Conservation (phyloP, 2,329 filamentous ascomycete genomes). For the Ophiocordyceps sinensis region DNA sequence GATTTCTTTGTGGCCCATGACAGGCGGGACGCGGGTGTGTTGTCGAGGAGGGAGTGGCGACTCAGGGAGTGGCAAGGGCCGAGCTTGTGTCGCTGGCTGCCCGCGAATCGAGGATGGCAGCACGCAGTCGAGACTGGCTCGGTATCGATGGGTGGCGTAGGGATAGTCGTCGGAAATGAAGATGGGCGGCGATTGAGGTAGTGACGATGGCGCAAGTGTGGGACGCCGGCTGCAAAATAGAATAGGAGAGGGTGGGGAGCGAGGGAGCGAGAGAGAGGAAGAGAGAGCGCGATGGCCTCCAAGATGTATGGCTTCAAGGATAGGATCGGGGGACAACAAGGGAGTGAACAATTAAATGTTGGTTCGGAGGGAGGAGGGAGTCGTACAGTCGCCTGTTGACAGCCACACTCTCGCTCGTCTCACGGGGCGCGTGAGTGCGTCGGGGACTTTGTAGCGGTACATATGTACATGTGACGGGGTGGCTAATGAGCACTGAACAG, state of each 20-base stretch:
- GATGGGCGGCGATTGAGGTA: too few relatives aligned
- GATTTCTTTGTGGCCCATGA: conserved; percentile 20
- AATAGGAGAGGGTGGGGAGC: too few relatives aligned
- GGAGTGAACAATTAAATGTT: background rate
- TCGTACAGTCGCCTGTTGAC: background rate
- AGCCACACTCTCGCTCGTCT: too few relatives aligned
- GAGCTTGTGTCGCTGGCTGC: background rate
- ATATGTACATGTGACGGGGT: too few relatives aligned
- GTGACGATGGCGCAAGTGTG: too few relatives aligned
- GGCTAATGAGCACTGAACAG: too few relatives aligned
- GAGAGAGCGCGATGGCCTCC: background rate
- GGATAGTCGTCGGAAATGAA: too few relatives aligned
- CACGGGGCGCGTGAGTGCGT: too few relatives aligned
- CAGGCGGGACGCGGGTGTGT: background rate
- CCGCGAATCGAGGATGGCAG: background rate
- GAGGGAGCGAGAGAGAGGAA: background rate
- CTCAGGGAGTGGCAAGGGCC: background rate
- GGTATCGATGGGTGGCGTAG: too few relatives aligned
- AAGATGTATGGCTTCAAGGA: background rate
- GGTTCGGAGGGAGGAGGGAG: background rate
- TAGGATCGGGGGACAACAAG: background rate
- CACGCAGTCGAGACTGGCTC: too few relatives aligned
- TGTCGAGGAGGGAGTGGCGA: background rate
- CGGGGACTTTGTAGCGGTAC: too few relatives aligned
- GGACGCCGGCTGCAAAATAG: too few relatives aligned